These are phyloP conservation scores for Penicillium silybi DNA, from an alignment of 495 filamentous ascomycete genomes.

Conservation along the genomic window DNA sequence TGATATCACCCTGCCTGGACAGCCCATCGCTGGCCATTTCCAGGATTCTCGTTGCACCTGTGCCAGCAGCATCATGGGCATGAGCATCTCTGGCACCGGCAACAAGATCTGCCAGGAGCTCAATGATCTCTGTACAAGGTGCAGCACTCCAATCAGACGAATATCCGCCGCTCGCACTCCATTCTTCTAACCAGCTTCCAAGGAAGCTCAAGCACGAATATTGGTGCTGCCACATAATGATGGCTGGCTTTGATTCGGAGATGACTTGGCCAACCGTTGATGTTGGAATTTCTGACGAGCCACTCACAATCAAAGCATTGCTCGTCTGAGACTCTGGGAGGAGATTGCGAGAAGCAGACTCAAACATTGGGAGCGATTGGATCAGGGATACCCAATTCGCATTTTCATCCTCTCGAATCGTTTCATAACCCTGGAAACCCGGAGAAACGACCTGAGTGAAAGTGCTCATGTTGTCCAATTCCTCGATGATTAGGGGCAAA, in stretches of 20 bases:
- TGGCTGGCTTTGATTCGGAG: conserved; percentile 59
- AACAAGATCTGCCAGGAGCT: conserved; percentile 56
- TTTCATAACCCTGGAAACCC: conserved; percentile 64
- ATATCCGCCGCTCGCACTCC: conserved; percentile 38
- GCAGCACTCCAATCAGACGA: conserved; percentile 40
- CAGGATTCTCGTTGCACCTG: conserved; percentile 52
- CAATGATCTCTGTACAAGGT: conserved; percentile 59
- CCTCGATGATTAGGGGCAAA: conserved; percentile 44
- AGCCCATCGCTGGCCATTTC: conserved; percentile 72
- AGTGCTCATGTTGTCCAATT: conserved; percentile 59
- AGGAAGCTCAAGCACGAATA: conserved; percentile 77
- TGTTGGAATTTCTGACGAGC: conserved; percentile 47
- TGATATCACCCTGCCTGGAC: conserved; percentile 68
- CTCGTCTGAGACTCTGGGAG: conserved; percentile 15
- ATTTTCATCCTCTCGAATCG: conserved; percentile 80
- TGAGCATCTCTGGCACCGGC: conserved; percentile 30
- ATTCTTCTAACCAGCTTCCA: conserved; percentile 66
- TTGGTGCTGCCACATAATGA: conserved; percentile 64
- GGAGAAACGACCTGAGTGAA: conserved; percentile 70
- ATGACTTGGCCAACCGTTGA: conserved; percentile 68
- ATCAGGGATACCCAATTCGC: conserved; percentile 54
- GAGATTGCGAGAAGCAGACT: conserved; percentile 17
- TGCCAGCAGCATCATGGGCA: conserved; percentile 23
- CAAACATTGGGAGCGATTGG: conserved; percentile 40
- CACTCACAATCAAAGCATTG: conserved; percentile 37